A percentile compares a stretch with the other conserved stretches of the same genome.
Conservation (phyloP, 2,329 filamentous ascomycete genomes). For the Alternaria triticimaculans region DNA sequence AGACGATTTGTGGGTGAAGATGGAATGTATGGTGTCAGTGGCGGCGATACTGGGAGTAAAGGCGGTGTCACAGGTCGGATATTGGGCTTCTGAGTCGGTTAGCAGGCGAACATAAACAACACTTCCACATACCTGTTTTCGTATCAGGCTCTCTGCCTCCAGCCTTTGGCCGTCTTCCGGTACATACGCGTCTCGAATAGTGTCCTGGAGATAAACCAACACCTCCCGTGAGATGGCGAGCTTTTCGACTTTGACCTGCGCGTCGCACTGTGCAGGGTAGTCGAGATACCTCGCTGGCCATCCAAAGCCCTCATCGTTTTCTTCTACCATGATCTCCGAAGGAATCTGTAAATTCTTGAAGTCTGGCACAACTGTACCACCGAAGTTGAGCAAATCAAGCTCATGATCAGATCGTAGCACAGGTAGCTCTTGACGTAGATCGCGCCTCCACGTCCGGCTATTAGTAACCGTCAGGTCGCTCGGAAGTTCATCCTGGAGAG, state of each 20-base stretch:
- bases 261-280: slow-evolving; percentile 34
- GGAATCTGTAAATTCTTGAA: slow-evolving; percentile 40
- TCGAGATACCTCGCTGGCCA: slow-evolving; percentile 50
- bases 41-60: slow-evolving; percentile 54
- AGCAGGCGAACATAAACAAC: slow-evolving; percentile 18
- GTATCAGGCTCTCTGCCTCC: slow-evolving; percentile 17
- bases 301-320: slow-evolving; percentile 53
- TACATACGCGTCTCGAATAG: slow-evolving; percentile 33
- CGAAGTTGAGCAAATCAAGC: slow-evolving; percentile 53
- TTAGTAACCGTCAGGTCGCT: neutral
- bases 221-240: slow-evolving; percentile 46
- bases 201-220: slow-evolving; percentile 46
- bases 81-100: slow-evolving; percentile 31
- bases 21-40: slow-evolving; percentile 47
- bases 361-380: slow-evolving; percentile 28
- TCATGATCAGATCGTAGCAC: slow-evolving; percentile 55
- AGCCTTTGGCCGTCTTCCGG: slow-evolving; percentile 29
- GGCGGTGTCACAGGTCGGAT: slow-evolving; percentile 54
- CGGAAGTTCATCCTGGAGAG: slow-evolving; percentile 3
- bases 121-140: slow-evolving; percentile 30
- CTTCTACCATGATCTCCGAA: slow-evolving; percentile 44
- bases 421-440: slow-evolving; percentile 56
- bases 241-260: slow-evolving; percentile 44
- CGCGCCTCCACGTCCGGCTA: slow-evolving; percentile 21
- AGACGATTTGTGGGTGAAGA: slow-evolving; percentile 49